Evolutionary conservation across 371 early-diverging fungal genomes (phyloP).

Genomic region (Mycotypha africana): DNA sequence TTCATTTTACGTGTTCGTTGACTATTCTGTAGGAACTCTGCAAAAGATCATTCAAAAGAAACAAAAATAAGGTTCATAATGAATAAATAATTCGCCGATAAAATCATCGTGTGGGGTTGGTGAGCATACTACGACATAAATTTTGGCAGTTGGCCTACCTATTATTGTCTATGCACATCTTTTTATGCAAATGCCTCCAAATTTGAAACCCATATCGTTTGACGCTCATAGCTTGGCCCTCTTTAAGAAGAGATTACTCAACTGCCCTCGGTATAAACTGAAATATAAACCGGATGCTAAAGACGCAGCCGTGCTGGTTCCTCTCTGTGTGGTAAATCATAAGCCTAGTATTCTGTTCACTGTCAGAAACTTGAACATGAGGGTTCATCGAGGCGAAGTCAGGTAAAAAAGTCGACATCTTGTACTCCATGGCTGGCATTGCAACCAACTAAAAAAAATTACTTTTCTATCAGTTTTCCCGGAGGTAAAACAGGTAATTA

Average conservation of each 20-base stretch:
- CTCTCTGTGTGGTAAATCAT: constrained; percentile 62
- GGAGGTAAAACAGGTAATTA: constrained; percentile 68
- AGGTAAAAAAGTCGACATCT: constrained; percentile 38
- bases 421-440: no score
- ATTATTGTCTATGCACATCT: no score
- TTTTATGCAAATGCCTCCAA: no score
- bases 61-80: no score
- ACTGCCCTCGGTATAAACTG: constrained; percentile 32
- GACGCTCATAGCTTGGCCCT: constrained; percentile 24
- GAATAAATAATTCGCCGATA: no score
- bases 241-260: constrained; percentile 33
- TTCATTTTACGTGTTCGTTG: no score
- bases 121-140: no score
- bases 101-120: no score
- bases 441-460: background rate
- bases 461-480: constrained; percentile 53
- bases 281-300: constrained; percentile 24
- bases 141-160: no score
- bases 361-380: constrained; percentile 62
- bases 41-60: no score
- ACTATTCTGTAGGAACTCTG: no score
- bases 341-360: constrained; percentile 78
- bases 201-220: constrained; percentile 18
- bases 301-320: constrained; percentile 48
- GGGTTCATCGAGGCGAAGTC: constrained; percentile 77